Conservation (phyloP, 2,329 filamentous ascomycete genomes). For the Cryphonectria parasitica region DNA sequence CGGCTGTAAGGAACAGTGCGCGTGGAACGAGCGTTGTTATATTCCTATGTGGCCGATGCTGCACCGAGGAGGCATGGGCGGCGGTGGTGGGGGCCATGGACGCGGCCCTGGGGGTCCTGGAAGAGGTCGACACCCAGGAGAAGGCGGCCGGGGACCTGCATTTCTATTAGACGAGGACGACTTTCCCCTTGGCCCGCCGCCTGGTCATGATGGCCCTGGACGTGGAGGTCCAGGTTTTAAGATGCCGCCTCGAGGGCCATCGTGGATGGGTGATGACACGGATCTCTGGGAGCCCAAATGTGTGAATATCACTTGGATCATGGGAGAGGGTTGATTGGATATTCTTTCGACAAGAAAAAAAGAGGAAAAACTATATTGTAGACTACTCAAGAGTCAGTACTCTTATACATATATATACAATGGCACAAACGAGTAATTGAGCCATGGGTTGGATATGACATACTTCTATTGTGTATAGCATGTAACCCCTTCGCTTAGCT, state of each 20-base stretch:
- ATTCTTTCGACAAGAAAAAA: neutral
- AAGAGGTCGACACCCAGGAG: constrained; percentile 7
- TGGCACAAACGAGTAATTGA: neutral
- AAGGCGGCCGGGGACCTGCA: constrained; percentile 12
- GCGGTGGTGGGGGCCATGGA: constrained; percentile 26
- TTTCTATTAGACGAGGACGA: neutral
- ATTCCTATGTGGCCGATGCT: constrained; percentile 56
- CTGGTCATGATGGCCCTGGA: constrained; percentile 19
- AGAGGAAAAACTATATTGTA: neutral
- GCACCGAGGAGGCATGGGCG: constrained; percentile 17
- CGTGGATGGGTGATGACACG: constrained; percentile 35
- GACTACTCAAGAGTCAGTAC: constrained; percentile 1
- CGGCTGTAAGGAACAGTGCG: constrained; percentile 46
- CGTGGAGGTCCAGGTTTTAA: constrained; percentile 16
- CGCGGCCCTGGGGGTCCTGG: constrained; percentile 15
- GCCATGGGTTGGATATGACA: neutral
- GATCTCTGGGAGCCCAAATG: constrained; percentile 39
- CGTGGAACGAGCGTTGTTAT: constrained; percentile 49
- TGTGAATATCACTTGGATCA: constrained; percentile 29
- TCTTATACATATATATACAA: neutral
- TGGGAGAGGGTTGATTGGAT: constrained; percentile 16
- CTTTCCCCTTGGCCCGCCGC: neutral
- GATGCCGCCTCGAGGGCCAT: constrained; percentile 31
- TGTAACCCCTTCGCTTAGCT: neutral
- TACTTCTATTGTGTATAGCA: neutral